phyloP scores from a whole-genome alignment of 1,139 yeast species.

The Geotrichum klebahnii region DNA sequence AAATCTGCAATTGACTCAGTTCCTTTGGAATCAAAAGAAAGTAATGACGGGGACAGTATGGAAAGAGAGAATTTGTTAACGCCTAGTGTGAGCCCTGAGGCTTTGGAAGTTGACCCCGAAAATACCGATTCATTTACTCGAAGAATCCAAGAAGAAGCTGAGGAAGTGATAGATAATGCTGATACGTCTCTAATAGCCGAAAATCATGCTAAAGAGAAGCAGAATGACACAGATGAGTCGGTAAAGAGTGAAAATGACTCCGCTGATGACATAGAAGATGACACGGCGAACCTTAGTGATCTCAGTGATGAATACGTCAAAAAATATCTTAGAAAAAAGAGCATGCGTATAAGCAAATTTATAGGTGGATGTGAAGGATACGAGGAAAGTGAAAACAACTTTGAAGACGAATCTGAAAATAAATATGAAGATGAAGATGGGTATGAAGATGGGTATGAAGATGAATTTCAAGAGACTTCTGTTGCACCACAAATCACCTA shows the following conservation, averaged over 20 bases:
- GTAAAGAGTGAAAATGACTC: constrained; percentile 2
- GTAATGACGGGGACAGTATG: constrained; percentile 1
- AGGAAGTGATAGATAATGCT: no score
- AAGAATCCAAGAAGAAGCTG: background rate
- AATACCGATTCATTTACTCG: background rate
- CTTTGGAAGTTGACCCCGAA: background rate
- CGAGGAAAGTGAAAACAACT: background rate
- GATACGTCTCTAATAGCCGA: no score
- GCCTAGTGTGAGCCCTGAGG: constrained; percentile 8
- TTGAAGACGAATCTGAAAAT: background rate
- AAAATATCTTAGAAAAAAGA: constrained; percentile 9
- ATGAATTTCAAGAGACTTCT: constrained; percentile 11
- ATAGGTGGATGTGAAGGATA: background rate
- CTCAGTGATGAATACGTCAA: constrained; percentile 11
- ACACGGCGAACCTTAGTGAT: constrained; percentile 4
- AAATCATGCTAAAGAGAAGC: no score
- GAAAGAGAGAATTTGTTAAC: constrained; percentile 8
- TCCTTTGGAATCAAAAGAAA: background rate
- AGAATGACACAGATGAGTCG: background rate
- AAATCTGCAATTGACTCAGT: background rate
- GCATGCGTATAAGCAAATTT: background rate
- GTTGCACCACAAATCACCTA: background rate
- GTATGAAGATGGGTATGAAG: constrained; percentile 9
- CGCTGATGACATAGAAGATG: constrained; percentile 16
- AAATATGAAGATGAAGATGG: background rate